These are phyloP conservation scores for Aspergillus persii DNA, from an alignment of 2,329 filamentous ascomycete species.

Conservation along the genomic window DNA sequence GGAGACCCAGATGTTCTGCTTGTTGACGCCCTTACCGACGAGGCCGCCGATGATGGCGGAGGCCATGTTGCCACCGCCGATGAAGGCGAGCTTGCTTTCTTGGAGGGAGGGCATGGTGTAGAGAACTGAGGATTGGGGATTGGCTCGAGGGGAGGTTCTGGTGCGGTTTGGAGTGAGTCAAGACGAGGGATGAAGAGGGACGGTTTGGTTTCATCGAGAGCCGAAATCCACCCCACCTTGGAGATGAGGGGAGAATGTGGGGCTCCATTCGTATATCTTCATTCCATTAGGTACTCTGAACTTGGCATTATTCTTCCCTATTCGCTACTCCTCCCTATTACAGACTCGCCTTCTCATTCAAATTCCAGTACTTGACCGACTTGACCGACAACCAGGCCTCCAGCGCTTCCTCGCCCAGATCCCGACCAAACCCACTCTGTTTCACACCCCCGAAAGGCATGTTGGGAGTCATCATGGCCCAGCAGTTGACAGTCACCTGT, in stretches of 20 bases:
- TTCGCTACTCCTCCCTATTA: background rate
- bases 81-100: constrained; percentile 35
- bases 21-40: constrained; percentile 26
- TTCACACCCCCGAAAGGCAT: constrained; percentile 29
- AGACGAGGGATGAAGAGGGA: background rate
- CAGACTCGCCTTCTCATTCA: background rate
- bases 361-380: constrained; percentile 19
- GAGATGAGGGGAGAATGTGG: background rate
- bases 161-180: background rate
- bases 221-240: background rate
- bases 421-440: constrained; percentile 28
- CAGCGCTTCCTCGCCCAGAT: constrained; percentile 28
- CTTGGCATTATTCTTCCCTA: too few species aligned
- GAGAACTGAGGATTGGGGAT: too few species aligned
- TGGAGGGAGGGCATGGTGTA: constrained; percentile 20
- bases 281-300: too few species aligned
- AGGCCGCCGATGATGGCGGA: constrained; percentile 36
- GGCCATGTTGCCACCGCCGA: constrained; percentile 39
- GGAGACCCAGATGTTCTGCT: constrained; percentile 33
- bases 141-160: too few species aligned
- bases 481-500: constrained; percentile 27
- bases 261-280: too few species aligned
- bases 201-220: background rate
- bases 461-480: constrained; percentile 25
- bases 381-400: constrained; percentile 26